Evolutionary conservation across 129 eudicot species (phyloP).

Genomic region (Logfia minima): DNA sequence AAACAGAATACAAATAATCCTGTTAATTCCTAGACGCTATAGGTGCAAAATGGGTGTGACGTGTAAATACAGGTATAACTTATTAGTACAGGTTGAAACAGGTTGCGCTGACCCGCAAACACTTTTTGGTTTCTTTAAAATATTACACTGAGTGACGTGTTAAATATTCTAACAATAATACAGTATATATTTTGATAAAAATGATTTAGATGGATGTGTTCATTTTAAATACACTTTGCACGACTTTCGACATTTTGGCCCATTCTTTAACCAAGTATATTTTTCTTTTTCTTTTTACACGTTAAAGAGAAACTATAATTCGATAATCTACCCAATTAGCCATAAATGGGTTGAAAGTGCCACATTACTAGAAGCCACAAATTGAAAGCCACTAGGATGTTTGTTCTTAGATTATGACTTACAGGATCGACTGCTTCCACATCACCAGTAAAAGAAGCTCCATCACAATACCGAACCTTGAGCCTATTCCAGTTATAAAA

Average conservation of each 20-base stretch:
- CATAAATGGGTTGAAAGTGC: neutral
- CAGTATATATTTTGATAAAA: too few species aligned
- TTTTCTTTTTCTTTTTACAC: too few species aligned
- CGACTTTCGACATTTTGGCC: neutral
- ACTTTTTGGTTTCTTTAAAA: neutral
- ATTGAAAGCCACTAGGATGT: neutral
- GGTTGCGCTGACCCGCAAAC: neutral
- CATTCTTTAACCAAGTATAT: neutral
- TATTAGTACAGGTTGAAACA: neutral
- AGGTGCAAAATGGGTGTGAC: neutral
- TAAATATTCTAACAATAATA: too few species aligned
- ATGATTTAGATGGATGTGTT: neutral
- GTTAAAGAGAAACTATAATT: neutral
- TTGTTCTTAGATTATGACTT: constrained; percentile 25
- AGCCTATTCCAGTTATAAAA: constrained; percentile 87
- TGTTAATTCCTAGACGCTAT: neutral
- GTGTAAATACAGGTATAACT: neutral
- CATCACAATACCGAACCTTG: constrained; percentile 93
- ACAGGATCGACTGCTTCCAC: constrained; percentile 88
- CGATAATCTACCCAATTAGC: neutral
- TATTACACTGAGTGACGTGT: too few species aligned
- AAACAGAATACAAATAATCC: neutral
- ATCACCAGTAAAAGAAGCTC: constrained; percentile 92
- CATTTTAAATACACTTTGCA: neutral
- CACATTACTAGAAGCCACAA: neutral